Conservation (phyloP, 208 protist genomes). For the Strigomonas culicis region DNA sequence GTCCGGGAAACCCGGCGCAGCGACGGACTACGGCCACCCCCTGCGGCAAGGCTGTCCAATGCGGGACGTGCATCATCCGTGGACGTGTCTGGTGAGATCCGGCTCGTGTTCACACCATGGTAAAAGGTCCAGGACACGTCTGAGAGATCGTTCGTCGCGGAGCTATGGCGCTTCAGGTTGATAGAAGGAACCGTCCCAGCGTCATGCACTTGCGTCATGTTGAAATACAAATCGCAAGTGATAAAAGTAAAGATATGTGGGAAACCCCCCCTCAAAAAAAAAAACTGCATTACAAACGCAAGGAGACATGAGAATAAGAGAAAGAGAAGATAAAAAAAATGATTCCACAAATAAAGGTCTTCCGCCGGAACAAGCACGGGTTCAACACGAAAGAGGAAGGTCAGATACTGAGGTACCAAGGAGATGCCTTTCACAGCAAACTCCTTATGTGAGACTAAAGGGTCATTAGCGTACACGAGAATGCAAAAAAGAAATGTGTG, state of each 20-base stretch:
- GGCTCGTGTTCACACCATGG: too few relatives aligned
- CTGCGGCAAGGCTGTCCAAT: too few relatives aligned
- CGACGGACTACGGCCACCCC: neutral
- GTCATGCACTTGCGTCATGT: too few relatives aligned
- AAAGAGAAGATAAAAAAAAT: slow-evolving; percentile 7
- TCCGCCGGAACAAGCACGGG: slow-evolving; percentile 39
- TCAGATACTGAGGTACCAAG: neutral
- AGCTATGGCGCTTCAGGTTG: too few relatives aligned
- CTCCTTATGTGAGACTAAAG: neutral
- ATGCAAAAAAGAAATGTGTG: slow-evolving; percentile 9
- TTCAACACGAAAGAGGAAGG: slow-evolving; percentile 1
- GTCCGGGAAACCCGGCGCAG: neutral
- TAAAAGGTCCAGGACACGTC: too few relatives aligned
- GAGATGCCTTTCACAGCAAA: neutral
- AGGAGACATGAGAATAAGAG: slow-evolving; percentile 1
- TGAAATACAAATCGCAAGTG: too few relatives aligned
- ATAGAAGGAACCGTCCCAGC: too few relatives aligned
- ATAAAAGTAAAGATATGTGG: too few relatives aligned
- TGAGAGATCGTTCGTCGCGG: too few relatives aligned
- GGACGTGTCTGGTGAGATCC: too few relatives aligned
- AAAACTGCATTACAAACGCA: neutral
- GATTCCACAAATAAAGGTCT: slow-evolving; percentile 25
- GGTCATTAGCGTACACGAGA: slow-evolving; percentile 1
- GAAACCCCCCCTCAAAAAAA: neutral
- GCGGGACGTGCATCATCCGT: neutral